These are phyloP conservation scores for Aureobasidium zeae DNA, from an alignment of 2,329 filamentous ascomycete species.

Conservation along the genomic window DNA sequence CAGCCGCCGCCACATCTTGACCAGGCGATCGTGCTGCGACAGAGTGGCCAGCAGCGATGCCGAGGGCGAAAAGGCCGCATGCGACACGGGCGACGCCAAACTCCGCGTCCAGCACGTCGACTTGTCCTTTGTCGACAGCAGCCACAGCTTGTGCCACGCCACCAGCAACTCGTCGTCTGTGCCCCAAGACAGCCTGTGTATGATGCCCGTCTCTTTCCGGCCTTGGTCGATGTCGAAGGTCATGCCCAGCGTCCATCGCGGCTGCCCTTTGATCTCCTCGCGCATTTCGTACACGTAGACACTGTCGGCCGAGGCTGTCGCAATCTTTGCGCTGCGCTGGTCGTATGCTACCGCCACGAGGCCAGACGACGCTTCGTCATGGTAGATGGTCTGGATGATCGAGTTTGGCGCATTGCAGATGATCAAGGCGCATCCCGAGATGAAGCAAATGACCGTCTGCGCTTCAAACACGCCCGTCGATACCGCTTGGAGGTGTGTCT, in stretches of 20 bases:
- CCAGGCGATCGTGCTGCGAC: constrained; percentile 66
- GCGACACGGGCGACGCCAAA: constrained; percentile 63
- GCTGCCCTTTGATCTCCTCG: constrained; percentile 64
- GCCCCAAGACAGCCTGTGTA: constrained; percentile 73
- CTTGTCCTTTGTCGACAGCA: constrained; percentile 51
- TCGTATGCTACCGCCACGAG: constrained; percentile 75
- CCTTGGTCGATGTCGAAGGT: constrained; percentile 42
- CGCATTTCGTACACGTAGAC: constrained; percentile 74
- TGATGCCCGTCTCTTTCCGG: constrained; percentile 24
- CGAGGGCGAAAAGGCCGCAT: constrained; percentile 75
- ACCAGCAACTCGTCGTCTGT: constrained; percentile 74
- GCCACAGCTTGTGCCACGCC: constrained; percentile 57
- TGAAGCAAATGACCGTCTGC: constrained; percentile 69
- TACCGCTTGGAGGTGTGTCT: constrained; percentile 67
- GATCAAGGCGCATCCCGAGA: constrained; percentile 79
- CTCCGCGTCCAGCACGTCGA: constrained; percentile 58
- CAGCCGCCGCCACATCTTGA: constrained; percentile 87
- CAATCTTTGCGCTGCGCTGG: constrained; percentile 75
- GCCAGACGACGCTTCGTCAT: constrained; percentile 54
- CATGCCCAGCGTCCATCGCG: constrained; percentile 57
- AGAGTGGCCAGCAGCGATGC: constrained; percentile 78
- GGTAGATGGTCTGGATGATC: constrained; percentile 83
- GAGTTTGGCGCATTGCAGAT: constrained; percentile 66
- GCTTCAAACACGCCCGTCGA: constrained; percentile 64
- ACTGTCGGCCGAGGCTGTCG: constrained; percentile 55